Evolutionary conservation across 345 rosid species (phyloP), one percentile per base, ranked within the genome.

Genomic region (Ricinus communis): DNA sequence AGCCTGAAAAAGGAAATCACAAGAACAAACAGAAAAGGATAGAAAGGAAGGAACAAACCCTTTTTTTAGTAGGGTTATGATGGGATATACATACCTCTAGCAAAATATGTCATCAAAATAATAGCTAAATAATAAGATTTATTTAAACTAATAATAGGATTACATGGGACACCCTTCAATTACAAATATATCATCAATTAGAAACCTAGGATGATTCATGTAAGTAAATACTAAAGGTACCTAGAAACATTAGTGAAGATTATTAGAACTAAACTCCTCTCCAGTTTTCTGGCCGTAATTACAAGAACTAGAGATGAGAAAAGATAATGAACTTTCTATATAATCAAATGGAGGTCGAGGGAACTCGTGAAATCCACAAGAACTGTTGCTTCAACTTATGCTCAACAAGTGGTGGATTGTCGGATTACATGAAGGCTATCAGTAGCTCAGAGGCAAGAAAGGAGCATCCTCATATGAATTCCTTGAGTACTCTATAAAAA

Each of bases 291-390:
- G 89, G 30, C 79, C 55, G 78, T 86, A 90, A 75, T 84, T 86
- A 84, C 88, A 85, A 5, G 96, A 83, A 58, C 86, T 87, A 2
- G 93, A 85, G 70, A 88, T 70, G 40, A 88, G 86, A 78, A 87
- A 88, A 27, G 93, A 84, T 76, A 90, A 85, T 11, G 97, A 80
- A 74, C 68, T 86, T 55, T 90, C 96, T 28, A 97, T 79, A 82
- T 94, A 96, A 66, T 94, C 96, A 55, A 88, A 91, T 46, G 87
- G 67, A 18, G 87, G 84, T 78, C 90, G 85, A 28, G 90, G 86
- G 73, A 90, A 90, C 79, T 91, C 97, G n/a, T 80, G 88, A 77
- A 94, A 87, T 76, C 95, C 93, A 41, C 86, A n/a, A n/a, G n/a
- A n/a, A n/a, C n/a, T n/a, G n/a, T n/a, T n/a, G n/a, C n/a, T n/a